Percentiles rank a stretch among this genome's conserved stretches.
phyloP scores from a whole-genome alignment of 495 filamentous ascomycete species.

The Penicillium canariense region DNA sequence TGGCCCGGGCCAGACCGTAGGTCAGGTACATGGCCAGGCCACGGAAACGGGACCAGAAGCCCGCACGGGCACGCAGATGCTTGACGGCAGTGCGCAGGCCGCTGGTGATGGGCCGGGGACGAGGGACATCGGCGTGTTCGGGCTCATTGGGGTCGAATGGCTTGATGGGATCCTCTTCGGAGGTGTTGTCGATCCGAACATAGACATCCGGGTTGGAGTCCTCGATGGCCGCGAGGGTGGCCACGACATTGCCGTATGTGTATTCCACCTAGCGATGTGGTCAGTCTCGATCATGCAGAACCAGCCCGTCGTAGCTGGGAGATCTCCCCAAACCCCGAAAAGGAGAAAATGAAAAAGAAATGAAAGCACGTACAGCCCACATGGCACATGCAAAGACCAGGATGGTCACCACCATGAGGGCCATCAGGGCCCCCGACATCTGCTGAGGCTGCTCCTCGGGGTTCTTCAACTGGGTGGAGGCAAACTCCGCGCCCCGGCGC shows the following conservation, averaged over 20 bases:
- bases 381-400: conserved; percentile 16
- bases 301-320: no score
- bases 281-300: no score
- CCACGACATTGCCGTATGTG: conserved; percentile 56
- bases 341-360: no score
- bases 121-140: conserved; percentile 20
- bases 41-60: conserved; percentile 57
- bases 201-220: conserved; percentile 58
- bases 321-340: no score
- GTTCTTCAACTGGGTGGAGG: conserved; percentile 11
- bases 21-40: conserved; percentile 45
- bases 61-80: conserved; percentile 56
- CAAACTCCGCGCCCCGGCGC: conserved; percentile 31
- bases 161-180: conserved; percentile 36
- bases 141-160: conserved; percentile 33
- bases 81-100: conserved; percentile 54
- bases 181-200: conserved; percentile 37
- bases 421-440: conserved; percentile 20
- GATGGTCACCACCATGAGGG: conserved; percentile 18
- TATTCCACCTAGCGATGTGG: conserved; percentile 46
- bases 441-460: conserved; percentile 15
- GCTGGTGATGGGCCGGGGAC: conserved; percentile 55
- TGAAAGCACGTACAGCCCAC: conserved; percentile 27
- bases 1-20: conserved; percentile 27
- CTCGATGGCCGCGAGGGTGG: conserved; percentile 61